Conservation (phyloP, 1,284 basidiomycete species). For the Xerocomus minutiporus region DNA sequence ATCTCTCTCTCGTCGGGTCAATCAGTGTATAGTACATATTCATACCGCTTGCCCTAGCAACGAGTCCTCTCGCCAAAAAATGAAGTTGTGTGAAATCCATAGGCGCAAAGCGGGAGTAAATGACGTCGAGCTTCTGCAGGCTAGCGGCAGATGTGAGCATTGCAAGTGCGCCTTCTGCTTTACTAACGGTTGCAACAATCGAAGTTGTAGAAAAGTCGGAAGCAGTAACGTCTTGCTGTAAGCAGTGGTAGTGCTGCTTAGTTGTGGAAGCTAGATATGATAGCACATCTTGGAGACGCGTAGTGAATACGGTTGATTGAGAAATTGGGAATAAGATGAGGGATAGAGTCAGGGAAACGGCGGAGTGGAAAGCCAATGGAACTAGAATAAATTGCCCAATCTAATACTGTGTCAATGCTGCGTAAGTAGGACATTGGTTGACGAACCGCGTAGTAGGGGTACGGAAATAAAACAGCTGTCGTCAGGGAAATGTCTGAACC, state of each 20-base stretch:
- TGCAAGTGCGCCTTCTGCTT: constrained; percentile 53
- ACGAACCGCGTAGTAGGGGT: constrained; percentile 53
- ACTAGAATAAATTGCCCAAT: constrained; percentile 52
- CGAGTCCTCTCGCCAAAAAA: constrained; percentile 45
- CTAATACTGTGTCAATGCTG: constrained; percentile 21
- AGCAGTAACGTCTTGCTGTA: constrained; percentile 45
- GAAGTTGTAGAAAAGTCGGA: constrained; percentile 41
- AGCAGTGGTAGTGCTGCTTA: constrained; percentile 45
- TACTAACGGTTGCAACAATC: constrained; percentile 38
- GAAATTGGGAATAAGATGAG: constrained; percentile 63
- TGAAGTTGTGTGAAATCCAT: constrained; percentile 57
- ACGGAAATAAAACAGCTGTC: constrained; percentile 62
- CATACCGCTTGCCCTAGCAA: constrained; percentile 62
- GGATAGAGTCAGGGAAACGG: constrained; percentile 50
- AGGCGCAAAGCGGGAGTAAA: constrained; percentile 61
- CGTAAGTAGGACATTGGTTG: background rate
- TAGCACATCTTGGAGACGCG: constrained; percentile 49
- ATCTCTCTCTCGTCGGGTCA: constrained; percentile 55
- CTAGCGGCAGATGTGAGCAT: constrained; percentile 52
- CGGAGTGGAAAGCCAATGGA: constrained; percentile 61
- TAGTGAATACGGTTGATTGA: constrained; percentile 60
- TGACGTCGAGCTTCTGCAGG: constrained; percentile 59
- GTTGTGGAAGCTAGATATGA: constrained; percentile 48
- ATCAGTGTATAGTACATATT: constrained; percentile 59
- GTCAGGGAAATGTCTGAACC: constrained; percentile 55